These are phyloP conservation scores for Talaromyces borbonicus DNA, from an alignment of 495 filamentous ascomycete species.

Conservation along the genomic window DNA sequence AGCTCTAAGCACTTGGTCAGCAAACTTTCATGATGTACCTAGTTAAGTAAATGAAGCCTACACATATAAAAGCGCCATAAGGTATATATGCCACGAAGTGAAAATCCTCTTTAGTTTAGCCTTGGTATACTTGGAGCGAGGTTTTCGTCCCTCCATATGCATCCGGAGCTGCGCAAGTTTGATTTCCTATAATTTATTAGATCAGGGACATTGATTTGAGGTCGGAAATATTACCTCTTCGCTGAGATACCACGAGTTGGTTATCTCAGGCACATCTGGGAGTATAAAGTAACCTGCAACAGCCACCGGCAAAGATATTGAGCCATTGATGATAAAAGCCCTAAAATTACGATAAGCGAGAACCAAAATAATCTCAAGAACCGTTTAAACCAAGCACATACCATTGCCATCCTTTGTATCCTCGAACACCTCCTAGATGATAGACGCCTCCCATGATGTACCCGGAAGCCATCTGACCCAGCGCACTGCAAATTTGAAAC, in stretches of 20 bases:
- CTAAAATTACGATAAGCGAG: constrained; percentile 24
- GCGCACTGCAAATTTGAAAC: constrained; percentile 45
- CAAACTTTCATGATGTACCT: background rate
- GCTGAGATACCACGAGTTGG: constrained; percentile 41
- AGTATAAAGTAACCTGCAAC: constrained; percentile 49
- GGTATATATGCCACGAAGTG: constrained; percentile 41
- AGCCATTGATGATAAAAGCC: constrained; percentile 35
- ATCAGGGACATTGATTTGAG: background rate
- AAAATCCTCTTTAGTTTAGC: constrained; percentile 43
- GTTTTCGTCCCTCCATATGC: constrained; percentile 35
- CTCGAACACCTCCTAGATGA: constrained; percentile 34
- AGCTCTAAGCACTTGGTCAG: constrained; percentile 13
- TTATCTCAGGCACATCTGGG: constrained; percentile 52
- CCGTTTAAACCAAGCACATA: constrained; percentile 14
- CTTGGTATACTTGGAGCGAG: constrained; percentile 34
- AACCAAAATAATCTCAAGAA: background rate
- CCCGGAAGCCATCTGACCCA: constrained; percentile 49
- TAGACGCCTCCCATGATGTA: constrained; percentile 49
- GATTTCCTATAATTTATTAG: constrained; percentile 26
- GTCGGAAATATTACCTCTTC: constrained; percentile 22
- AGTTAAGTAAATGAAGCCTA: constrained; percentile 19
- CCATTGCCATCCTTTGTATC: constrained; percentile 41
- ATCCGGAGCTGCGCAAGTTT: constrained; percentile 35
- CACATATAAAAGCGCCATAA: constrained; percentile 37
- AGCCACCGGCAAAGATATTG: constrained; percentile 38